Evolutionary conservation across 1,139 yeast genomes (phyloP).

Genomic region (Suhomyces wounanorum): DNA sequence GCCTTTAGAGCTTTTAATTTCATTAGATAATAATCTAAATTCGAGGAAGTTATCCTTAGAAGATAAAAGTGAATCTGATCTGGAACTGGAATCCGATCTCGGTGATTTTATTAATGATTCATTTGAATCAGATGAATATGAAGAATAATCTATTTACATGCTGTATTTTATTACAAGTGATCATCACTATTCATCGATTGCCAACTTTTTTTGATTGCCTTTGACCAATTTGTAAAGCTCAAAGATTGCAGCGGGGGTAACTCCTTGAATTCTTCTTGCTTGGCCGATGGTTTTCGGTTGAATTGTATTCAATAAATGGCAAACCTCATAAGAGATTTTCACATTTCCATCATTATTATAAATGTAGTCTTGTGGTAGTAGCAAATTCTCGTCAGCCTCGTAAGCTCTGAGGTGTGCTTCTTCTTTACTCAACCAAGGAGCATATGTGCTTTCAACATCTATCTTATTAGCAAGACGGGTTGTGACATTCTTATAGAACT

Average conservation of each 20-base stretch:
- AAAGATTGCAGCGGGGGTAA: conserved; percentile 83
- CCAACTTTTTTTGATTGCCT: conserved; percentile 28
- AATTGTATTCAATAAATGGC: conserved; percentile 65
- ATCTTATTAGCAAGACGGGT: conserved; percentile 59
- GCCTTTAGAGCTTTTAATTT: conserved; percentile 40
- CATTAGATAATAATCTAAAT: conserved; percentile 36
- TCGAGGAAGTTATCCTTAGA: conserved; percentile 5
- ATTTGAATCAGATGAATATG: conserved; percentile 4
- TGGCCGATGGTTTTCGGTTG: conserved; percentile 93
- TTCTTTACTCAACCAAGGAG: conserved; percentile 78
- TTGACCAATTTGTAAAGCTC: conserved; percentile 57
- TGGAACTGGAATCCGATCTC: not conserved
- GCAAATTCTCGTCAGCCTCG: conserved; percentile 75
- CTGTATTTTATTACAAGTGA: not conserved
- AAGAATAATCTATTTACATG: conserved; percentile 15
- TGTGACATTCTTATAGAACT: conserved; percentile 36
- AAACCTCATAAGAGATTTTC: conserved; percentile 72
- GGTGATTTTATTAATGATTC: conserved; percentile 3
- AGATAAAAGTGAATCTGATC: not conserved
- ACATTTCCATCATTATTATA: conserved; percentile 54
- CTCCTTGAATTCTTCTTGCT: conserved; percentile 91
- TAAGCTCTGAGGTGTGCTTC: conserved; percentile 71
- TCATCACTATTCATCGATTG: conserved; percentile 11
- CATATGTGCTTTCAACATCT: conserved; percentile 79
- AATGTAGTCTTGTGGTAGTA: conserved; percentile 64